Base-by-base conservation (phyloP, 495 filamentous ascomycete species). In the Aspergillus bertholletiae region DNA sequence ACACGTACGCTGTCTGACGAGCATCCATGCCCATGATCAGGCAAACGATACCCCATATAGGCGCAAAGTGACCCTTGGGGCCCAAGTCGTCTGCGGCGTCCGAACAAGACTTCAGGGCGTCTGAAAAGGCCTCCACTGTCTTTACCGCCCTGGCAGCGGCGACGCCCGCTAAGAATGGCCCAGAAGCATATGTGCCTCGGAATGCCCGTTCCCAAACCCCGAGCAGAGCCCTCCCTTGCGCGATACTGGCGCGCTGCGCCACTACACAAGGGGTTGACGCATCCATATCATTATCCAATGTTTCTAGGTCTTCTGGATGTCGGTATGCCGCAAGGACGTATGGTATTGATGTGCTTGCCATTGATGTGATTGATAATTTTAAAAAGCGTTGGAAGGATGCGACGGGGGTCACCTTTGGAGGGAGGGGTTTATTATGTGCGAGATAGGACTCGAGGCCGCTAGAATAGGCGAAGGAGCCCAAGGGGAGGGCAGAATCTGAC, bases 381-480 rank as follows among this genome's bases (percentile, higher is more conserved):
- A 97, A 80, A 77, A 97, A 98, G 43, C 78, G 71, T 56, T 86
- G 70, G 70, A 96, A 90, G 24, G 81, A 67, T 18, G 72, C 47
- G 24, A 74, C 56, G 12, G 60, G 66, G 46, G 63, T 65, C 51
- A 70, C 53, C 40, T 69, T 65, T 39, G 55, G 50, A 32, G 73
- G 72, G 15, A 67, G 61, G 30, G 80, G 74, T 34, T 72, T 77
- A 49, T 85, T 82, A 75, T 97, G 94, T 2, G 89, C 87, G 24
- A 96, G 84, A 70, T 90, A 97, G 47, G 92, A 97, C 68, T 99
- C 94, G 28, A 99, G 82, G 0, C 93, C 92, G 59, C 82, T 88
- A 76, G 88, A 92, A 81, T 96, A 99, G 56, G 94, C 94, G 74
- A 99, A 99, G 37, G 92, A 95, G 62, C 95, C 95, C 0, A 99